Base-by-base conservation (phyloP, 352 stramenopile genomes). In the Phytopythium cucurbitacearum region DNA sequence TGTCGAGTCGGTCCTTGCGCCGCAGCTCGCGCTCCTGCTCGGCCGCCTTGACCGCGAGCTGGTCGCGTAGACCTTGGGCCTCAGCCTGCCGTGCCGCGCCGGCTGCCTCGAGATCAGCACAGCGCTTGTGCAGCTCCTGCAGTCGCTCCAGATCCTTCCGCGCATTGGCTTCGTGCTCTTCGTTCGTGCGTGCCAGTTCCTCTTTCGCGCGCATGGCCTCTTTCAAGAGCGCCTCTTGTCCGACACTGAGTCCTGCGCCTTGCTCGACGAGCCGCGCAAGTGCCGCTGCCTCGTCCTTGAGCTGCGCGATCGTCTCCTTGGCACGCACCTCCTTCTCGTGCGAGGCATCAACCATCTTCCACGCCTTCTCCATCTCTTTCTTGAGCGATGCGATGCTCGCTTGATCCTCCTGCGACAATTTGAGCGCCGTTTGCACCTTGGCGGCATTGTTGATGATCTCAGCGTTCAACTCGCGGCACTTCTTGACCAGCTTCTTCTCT, bases 291-390 rank as follows among this genome's bases (percentile, higher is more conserved):
- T 99, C 95, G 32, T 98, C 89, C 68, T 98, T 98, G 54, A 98
- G 87, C 61, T 97, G 89, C 55, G 85, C 76, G 58, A 98, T 98
- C 1, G 88, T 97, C 39, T 97, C 91, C 64, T 98, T 98, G 5
- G 91, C 90, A 9, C 80, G 80, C n/a, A 93, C 73, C 67, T 97
- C 90, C 66, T 97, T 97, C 57, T 97, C 82, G 64, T 98, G 93
- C 0, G 92, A 95, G n/a, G 89, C 82, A 59, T 99, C 91, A 59
- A 98, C 69, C 88, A 96, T 96, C 65, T 97, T 92, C 85, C 83
- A 96, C n/a, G 89, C 82, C 62, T 95, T 97, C 51, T 98, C 92
- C 68, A 98, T 97, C 73, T 99, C 94, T 55, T 98, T 98, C 64
- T 97, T 95, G 44, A 98, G 78, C 48, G 81, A 90, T 28, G 75